These are phyloP conservation scores for Aspergillus neotritici DNA, from an alignment of 2,329 filamentous ascomycete species.

Conservation along the genomic window DNA sequence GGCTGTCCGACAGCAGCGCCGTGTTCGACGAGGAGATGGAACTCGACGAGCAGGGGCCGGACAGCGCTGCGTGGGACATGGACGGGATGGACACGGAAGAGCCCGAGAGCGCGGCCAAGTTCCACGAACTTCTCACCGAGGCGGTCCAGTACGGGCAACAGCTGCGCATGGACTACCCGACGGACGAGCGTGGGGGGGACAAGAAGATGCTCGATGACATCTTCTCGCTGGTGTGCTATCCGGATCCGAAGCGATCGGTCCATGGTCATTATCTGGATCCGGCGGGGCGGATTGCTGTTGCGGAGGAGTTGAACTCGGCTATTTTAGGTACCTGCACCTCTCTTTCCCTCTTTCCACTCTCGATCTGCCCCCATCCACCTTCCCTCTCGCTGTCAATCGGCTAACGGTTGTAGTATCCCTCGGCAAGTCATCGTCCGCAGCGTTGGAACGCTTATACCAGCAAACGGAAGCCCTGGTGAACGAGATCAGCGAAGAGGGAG, in stretches of 20 bases:
- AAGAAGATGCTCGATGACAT: conserved; percentile 73
- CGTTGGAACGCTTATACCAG: conserved; percentile 76
- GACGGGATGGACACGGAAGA: conserved; percentile 56
- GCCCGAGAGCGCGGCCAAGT: conserved; percentile 29
- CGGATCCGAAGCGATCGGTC: conserved; percentile 69
- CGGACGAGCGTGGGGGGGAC: conserved; percentile 64
- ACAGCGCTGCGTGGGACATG: conserved; percentile 29
- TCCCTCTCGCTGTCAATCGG: conserved; percentile 20
- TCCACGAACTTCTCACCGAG: conserved; percentile 56
- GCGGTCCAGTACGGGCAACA: conserved; percentile 75
- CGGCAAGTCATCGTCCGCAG: conserved; percentile 81
- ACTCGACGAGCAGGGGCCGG: conserved; percentile 47
- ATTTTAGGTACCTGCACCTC: conserved; percentile 67
- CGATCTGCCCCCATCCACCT: conserved; percentile 2
- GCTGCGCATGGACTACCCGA: conserved; percentile 69
- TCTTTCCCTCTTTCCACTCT: not conserved
- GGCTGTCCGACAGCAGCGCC: conserved; percentile 38
- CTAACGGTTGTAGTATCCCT: conserved; percentile 62
- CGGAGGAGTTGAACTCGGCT: conserved; percentile 89
- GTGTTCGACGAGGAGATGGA: conserved; percentile 54
- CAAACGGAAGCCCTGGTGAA: conserved; percentile 84
- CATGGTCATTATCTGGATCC: conserved; percentile 73
- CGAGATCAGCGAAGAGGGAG: conserved; percentile 71
- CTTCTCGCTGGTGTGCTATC: conserved; percentile 81
- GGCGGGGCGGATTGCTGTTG: conserved; percentile 68